Evolutionary conservation across 805 yeast species (phyloP).

Genomic region (Saccharomyces paradoxus): DNA sequence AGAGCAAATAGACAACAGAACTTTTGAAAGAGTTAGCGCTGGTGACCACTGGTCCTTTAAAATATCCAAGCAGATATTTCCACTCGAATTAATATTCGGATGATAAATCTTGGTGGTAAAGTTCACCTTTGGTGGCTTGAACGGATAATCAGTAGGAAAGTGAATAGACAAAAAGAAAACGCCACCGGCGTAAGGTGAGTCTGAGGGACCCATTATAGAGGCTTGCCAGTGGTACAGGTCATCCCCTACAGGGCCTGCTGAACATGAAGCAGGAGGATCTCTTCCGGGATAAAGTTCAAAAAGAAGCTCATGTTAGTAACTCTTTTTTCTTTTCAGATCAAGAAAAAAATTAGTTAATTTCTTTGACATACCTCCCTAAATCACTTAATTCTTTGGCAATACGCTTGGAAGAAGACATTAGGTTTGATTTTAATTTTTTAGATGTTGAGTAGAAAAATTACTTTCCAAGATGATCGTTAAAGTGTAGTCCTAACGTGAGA

Average conservation of each 20-base stretch:
- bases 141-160: slow-evolving; percentile 97
- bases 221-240: slow-evolving; percentile 99
- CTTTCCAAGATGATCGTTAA: not conserved
- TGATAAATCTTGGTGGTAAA: slow-evolving; percentile 94
- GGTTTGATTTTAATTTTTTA: not conserved
- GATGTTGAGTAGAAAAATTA: not conserved
- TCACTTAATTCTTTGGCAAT: slow-evolving; percentile 10
- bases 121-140: slow-evolving; percentile 89
- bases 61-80: slow-evolving; percentile 91
- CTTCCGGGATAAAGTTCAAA: slow-evolving; percentile 31
- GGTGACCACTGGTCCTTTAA: slow-evolving; percentile 98
- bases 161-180: slow-evolving; percentile 91
- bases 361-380: slow-evolving; percentile 1
- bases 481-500: not conserved
- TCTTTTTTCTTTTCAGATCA: not conserved
- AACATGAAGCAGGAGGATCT: slow-evolving; percentile 97
- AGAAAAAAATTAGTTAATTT: not conserved
- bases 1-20: slow-evolving; percentile 89
- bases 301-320: not conserved
- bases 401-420: slow-evolving; percentile 7
- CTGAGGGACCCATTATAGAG: slow-evolving; percentile 96
- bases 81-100: slow-evolving; percentile 90
- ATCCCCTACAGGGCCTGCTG: slow-evolving; percentile 97
- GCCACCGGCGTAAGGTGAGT: slow-evolving; percentile 81
- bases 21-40: slow-evolving; percentile 90